Evolutionary conservation across 495 filamentous ascomycete genomes (phyloP), one percentile per base, ranked within the genome.

Genomic region (Aspergillus bertholletiae): DNA sequence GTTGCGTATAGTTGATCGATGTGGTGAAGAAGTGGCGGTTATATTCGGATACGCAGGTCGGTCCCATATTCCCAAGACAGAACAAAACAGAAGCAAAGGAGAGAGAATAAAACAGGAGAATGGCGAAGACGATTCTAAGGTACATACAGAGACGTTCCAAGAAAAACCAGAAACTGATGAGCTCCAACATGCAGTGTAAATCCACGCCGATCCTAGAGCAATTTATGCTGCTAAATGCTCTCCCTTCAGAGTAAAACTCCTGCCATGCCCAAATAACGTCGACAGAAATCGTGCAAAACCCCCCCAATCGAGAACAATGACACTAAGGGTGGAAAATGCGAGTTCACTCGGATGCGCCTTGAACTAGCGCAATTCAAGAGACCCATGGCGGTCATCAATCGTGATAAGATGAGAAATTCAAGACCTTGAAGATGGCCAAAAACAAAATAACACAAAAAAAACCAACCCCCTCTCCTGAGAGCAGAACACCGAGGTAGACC

Each of bases 191-290:
- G 56, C 52, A 56, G 43, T 51, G 43, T 57, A 58, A 27, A 35
- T 59, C 28, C 49, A 53, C 47, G 24, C 55, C 50, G 54, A 62
- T 37, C 58, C 46, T 53, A 49, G 44, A 59, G 63, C 53, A 51
- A 49, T 55, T 53, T 57, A 69, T 70, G 67, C 70, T 65, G 54
- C 51, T 52, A 53, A 57, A 61, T 54, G 52, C 53, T 58, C 37
- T 45, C 56, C 32, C 49, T 53, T 55, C 64, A 61, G 51, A 55
- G 67, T 62, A 50, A 59, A 73, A 75, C 72, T 75, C 72, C 70
- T 70, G 53, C 65, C 64, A 73, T 72, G 67, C 72, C 59, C 59
- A 56, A 47, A 58, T 53, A 61, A 67, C 51, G 45, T 55, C 49
- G 24, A 63, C 60, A 49, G 23, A 55, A 60, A 35, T 54, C 37